Evolutionary conservation across 2,329 filamentous ascomycete genomes (phyloP).

Genomic region (Microdochium nivale): DNA sequence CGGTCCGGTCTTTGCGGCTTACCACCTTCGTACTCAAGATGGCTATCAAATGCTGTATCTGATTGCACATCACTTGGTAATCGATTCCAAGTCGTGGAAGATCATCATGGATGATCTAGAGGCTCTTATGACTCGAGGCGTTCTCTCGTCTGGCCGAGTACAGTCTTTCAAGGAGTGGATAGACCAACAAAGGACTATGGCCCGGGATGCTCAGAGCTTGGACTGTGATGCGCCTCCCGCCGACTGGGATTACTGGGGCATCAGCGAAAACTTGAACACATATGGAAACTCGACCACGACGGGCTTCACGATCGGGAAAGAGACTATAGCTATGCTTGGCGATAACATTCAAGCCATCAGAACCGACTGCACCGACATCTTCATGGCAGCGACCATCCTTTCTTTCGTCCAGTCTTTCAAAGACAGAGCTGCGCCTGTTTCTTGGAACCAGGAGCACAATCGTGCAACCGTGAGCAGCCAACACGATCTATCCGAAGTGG

Average conservation of each 20-base stretch:
- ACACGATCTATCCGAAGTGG: conserved; percentile 45
- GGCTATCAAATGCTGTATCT: conserved; percentile 39
- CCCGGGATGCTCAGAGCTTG: conserved; percentile 3
- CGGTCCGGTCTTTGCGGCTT: conserved; percentile 41
- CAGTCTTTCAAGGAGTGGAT: conserved; percentile 43
- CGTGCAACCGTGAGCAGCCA: conserved; percentile 33
- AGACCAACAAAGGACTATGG: conserved; percentile 26
- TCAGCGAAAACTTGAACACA: conserved; percentile 31
- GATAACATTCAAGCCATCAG: conserved; percentile 35
- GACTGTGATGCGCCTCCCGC: conserved; percentile 28
- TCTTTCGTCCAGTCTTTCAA: conserved; percentile 48
- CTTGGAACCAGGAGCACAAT: conserved; percentile 47
- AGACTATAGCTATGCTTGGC: conserved; percentile 32
- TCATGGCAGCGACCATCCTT: conserved; percentile 43
- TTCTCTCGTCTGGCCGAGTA: conserved; percentile 31
- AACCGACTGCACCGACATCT: conserved; percentile 44
- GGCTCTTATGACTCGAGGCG: conserved; percentile 35
- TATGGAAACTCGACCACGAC: conserved; percentile 33
- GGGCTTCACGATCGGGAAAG: conserved; percentile 33
- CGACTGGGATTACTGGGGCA: conserved; percentile 38
- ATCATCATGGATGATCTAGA: conserved; percentile 41
- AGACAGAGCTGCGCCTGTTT: conserved; percentile 37
- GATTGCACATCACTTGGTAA: conserved; percentile 41
- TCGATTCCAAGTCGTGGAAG: conserved; percentile 42
- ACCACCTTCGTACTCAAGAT: conserved; percentile 36